These are phyloP conservation scores for Ramularia endophylla DNA, from an alignment of 2,329 filamentous ascomycete genomes.

Conservation along the genomic window DNA sequence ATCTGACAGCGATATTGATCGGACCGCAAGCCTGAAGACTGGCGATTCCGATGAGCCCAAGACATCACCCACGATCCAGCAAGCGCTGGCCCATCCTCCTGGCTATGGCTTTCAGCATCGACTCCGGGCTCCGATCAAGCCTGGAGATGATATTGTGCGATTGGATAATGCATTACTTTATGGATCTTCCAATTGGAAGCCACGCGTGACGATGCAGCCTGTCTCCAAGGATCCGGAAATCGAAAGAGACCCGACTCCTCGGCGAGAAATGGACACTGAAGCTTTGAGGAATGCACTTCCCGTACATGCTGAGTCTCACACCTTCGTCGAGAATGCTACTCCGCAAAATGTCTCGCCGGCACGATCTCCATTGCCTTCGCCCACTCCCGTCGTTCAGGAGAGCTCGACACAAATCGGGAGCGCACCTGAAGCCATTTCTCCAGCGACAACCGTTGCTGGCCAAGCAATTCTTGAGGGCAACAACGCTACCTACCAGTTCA, in stretches of 20 bases:
- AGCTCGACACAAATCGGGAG: background rate
- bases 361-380: too few species aligned
- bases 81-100: constrained; percentile 10
- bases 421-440: constrained; percentile 3
- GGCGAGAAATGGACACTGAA: constrained; percentile 17
- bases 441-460: constrained; percentile 13
- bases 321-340: too few species aligned
- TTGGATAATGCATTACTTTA: constrained; percentile 16
- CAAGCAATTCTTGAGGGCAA: constrained; percentile 18
- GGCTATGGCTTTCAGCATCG: constrained; percentile 7
- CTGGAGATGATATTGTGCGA: constrained; percentile 18
- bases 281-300: constrained; percentile 12
- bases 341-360: too few species aligned
- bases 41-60: constrained; percentile 8
- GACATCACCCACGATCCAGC: constrained; percentile 9
- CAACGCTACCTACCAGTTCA: constrained; percentile 19
- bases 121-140: constrained; percentile 17
- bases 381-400: too few species aligned
- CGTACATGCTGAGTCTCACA: too few species aligned
- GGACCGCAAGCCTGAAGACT: constrained; percentile 5
- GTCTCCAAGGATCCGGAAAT: background rate
- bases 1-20: constrained; percentile 17
- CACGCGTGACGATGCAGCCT: too few species aligned
- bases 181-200: constrained; percentile 6
- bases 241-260: constrained; percentile 6